Base-by-base conservation (phyloP, 2,329 filamentous ascomycete species). In the Acephala macrosclerotiorum region DNA sequence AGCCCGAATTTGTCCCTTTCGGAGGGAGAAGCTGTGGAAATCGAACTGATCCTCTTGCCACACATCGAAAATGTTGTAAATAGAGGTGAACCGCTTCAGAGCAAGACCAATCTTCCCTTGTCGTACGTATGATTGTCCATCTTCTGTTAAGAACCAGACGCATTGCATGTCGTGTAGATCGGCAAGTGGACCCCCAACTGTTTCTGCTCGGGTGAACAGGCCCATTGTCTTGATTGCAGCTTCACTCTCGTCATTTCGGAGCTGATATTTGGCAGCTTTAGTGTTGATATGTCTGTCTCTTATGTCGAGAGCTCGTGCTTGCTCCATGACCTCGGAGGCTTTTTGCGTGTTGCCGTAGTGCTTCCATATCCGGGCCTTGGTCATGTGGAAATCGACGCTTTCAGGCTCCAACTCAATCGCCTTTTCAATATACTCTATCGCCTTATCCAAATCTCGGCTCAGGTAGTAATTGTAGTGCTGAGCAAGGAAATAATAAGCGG, bases 1-100 rank as follows among this genome's bases (percentile, higher is more conserved):
- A 1, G 96, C 92, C 64, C 95, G 86, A 67, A 98, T 93, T 83
- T 97, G 95, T 16, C 96, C 96, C 79, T 98, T 99, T 22, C 96
- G 86, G n/a, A 99, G 83, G 22, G 94, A 97, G 80, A 99, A 99
- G 77, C 89, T 93, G 83, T 99, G 96, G 83, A 99, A 99, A 78
- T 99, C 96, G 74, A 98, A 97, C 76, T 99, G 96, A 74, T 99
- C 96, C 77, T 99, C 96, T 76, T 97, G 91, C 96, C 96, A 99
- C 22, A 93, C 89, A 71, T 98, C 95, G 75, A 99, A 99, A 71
- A 99, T 96, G 79, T 92, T 93, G 77, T 91, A 90, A 64, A 99
- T 87, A 25, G 92, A 85, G 70, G 94, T 92, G 79, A 97, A 95
- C 58, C 96, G 89, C 83, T 99, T 99, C 61, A 99, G 83, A 0